A percentile compares a stretch with the other conserved stretches of the same genome.
Evolutionary conservation across 805 yeast genomes (phyloP).

Genomic region (Schizosaccharomyces cryophilus): DNA sequence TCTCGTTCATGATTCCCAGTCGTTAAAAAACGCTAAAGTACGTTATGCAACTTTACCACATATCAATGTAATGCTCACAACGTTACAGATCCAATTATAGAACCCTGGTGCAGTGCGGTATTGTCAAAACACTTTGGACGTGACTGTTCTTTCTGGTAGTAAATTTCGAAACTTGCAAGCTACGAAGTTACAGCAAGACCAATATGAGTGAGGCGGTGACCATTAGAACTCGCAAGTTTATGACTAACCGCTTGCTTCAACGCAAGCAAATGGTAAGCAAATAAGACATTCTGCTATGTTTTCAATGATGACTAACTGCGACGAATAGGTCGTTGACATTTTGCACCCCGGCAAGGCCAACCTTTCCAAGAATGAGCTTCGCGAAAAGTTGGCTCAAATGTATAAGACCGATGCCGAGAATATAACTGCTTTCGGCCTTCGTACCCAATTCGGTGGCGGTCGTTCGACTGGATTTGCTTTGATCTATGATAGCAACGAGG

Average conservation of each 20-base stretch:
- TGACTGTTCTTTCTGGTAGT: not conserved
- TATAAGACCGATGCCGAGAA: slow-evolving; percentile 85
- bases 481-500: slow-evolving; percentile 92
- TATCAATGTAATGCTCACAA: too few species aligned
- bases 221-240: slow-evolving; percentile 73
- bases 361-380: slow-evolving; percentile 96
- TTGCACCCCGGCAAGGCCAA: slow-evolving; percentile 98
- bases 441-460: slow-evolving; percentile 99
- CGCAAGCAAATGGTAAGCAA: slow-evolving; percentile 76
- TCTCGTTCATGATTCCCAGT: too few species aligned
- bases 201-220: slow-evolving; percentile 65
- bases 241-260: slow-evolving; percentile 94
- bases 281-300: not conserved
- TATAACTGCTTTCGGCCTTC: slow-evolving; percentile 95
- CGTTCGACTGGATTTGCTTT: slow-evolving; percentile 98
- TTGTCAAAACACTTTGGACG: not conserved
- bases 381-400: slow-evolving; percentile 70
- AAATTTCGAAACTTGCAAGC: not conserved
- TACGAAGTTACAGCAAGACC: not conserved
- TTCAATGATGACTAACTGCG: not conserved
- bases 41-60: too few species aligned
- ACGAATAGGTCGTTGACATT: slow-evolving; percentile 46
- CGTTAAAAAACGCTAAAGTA: too few species aligned
- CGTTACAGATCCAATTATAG: too few species aligned
- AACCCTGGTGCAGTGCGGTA: too few species aligned